A percentile compares a stretch with the other conserved stretches of the same genome.
These are phyloP conservation scores for Leccinum disarticulatum DNA, from an alignment of 768 basidiomycete genomes.

Conservation along the genomic window DNA sequence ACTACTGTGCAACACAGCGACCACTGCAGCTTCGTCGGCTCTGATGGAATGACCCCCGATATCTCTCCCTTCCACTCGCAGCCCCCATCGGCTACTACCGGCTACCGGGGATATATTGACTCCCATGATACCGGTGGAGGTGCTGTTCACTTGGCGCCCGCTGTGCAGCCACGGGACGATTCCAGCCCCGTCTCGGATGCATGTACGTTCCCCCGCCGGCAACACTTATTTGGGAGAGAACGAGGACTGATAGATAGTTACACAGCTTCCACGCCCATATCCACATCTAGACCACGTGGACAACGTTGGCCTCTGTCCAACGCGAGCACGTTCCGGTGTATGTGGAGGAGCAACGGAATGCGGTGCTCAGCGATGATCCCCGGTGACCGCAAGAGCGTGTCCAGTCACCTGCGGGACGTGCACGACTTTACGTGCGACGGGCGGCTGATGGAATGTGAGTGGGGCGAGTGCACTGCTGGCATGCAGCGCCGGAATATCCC, in stretches of 20 bases:
- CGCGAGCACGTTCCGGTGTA: conserved; percentile 18
- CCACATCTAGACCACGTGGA: conserved; percentile 5
- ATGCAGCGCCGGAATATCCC: conserved; percentile 30
- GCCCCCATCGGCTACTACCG: not conserved
- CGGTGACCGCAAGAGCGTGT: conserved; percentile 20
- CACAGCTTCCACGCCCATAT: conserved; percentile 9
- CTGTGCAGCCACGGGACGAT: not conserved
- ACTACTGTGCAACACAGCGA: not conserved
- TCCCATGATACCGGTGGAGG: not conserved
- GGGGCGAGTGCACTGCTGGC: conserved; percentile 11
- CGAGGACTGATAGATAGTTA: conserved; percentile 5
- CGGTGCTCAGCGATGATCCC: conserved; percentile 16
- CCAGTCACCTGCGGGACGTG: conserved; percentile 20
- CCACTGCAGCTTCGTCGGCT: not conserved
- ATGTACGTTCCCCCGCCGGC: conserved; percentile 10
- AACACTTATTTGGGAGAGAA: not conserved
- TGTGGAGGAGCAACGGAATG: conserved; percentile 15
- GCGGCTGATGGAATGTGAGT: conserved; percentile 12
- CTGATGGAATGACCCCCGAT: not conserved
- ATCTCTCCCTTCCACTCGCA: not conserved
- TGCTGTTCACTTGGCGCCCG: not conserved
- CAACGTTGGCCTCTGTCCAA: conserved; percentile 8
- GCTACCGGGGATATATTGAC: not conserved
- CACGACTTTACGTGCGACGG: conserved; percentile 24
- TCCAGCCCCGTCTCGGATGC: conserved; percentile 6